A percentile compares a stretch with the other conserved stretches of the same genome.
Evolutionary conservation across 176 grass and related monocot species (phyloP).

Genomic region (Tuctoria greenei): DNA sequence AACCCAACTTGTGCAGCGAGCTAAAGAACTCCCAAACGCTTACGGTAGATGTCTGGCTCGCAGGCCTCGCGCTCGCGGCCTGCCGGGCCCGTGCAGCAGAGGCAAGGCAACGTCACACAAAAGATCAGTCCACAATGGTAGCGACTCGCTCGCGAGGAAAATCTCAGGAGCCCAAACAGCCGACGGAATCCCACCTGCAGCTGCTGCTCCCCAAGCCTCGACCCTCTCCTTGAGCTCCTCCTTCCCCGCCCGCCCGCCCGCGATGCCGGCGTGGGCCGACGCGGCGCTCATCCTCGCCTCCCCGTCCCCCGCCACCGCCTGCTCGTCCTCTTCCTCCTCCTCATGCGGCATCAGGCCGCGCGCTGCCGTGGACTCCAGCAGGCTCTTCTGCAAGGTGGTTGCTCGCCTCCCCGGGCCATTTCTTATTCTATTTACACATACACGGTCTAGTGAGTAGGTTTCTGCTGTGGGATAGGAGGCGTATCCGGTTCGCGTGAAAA

Average conservation of each 20-base stretch:
- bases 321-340: slow-evolving; percentile 5
- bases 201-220: neutral
- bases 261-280: slow-evolving; percentile 56
- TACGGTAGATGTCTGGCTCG: neutral
- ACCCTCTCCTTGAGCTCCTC: neutral
- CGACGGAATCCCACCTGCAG: neutral
- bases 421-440: neutral
- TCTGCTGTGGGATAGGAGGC: neutral
- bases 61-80: slow-evolving; percentile 2
- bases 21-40: neutral
- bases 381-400: slow-evolving; percentile 45
- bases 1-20: no score
- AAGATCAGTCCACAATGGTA: neutral
- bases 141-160: neutral
- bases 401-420: neutral
- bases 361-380: neutral
- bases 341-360: slow-evolving; percentile 31
- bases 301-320: slow-evolving; percentile 3
- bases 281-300: slow-evolving; percentile 44
- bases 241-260: neutral
- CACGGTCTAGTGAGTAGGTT: neutral
- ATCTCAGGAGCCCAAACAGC: slow-evolving; percentile 27
- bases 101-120: no score
- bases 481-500: neutral
- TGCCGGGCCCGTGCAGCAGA: neutral